These are phyloP conservation scores for Sarcodon aspratus DNA, from an alignment of 768 basidiomycete genomes.

Conservation along the genomic window DNA sequence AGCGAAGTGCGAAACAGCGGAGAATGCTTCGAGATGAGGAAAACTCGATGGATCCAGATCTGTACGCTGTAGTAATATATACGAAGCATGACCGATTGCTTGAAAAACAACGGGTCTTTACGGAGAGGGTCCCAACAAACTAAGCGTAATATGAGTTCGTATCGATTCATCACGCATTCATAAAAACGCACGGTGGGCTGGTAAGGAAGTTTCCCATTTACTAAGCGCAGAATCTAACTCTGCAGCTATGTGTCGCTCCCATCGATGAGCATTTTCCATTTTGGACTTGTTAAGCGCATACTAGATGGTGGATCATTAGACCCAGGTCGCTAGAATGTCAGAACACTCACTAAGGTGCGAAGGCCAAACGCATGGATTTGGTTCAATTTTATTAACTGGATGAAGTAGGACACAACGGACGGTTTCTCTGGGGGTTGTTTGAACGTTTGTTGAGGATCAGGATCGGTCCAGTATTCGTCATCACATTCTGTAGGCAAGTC, in stretches of 20 bases:
- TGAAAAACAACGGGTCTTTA: neutral
- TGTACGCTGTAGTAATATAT: neutral
- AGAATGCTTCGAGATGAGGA: neutral
- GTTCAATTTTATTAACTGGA: constrained; percentile 40
- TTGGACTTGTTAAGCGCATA: neutral
- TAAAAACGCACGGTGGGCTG: neutral
- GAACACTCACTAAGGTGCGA: constrained; percentile 21
- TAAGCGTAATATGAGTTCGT: neutral
- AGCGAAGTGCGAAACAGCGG: neutral
- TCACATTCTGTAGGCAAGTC: constrained; percentile 56
- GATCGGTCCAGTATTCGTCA: constrained; percentile 60
- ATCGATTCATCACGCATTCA: neutral
- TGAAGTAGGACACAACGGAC: constrained; percentile 45
- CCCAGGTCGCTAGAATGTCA: neutral
- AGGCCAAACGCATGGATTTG: constrained; percentile 51
- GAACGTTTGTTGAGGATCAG: constrained; percentile 42
- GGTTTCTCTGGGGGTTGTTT: constrained; percentile 50
- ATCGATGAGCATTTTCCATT: neutral
- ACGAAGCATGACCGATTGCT: neutral
- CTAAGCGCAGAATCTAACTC: neutral
- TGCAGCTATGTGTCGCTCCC: neutral
- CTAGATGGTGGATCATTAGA: neutral
- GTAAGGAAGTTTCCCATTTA: neutral
- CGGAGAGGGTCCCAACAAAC: neutral
- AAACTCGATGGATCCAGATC: neutral